Evolutionary conservation across 768 basidiomycete species (phyloP), one percentile per base, ranked within the genome.

Genomic region (Boletus tomentosulus): DNA sequence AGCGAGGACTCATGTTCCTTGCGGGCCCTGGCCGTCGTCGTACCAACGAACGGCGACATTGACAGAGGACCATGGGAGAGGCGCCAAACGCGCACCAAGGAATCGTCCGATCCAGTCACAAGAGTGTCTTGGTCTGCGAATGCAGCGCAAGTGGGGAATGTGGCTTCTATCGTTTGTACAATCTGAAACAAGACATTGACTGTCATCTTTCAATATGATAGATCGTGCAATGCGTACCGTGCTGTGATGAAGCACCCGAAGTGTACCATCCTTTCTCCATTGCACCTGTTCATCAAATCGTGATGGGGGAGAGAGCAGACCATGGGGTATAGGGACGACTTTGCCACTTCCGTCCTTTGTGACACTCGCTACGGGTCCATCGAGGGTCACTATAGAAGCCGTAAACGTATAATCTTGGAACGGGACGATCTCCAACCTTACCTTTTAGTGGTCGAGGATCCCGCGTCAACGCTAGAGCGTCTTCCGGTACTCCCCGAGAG

Each of bases 41-140:
- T 41, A 19, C 68, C 56, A 45, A 54, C 41, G 56, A 63, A 65
- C 25, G 67, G 53, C 43, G 62, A 62, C 9, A 39, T 9, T 15
- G 60, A 42, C 22, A 41, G 42, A 53, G 52, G 45, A 22, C 54
- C 67, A 25, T 79, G 78, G 11, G 69, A 68, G 9, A 88, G 58
- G 56, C 77, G 84, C 94, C 94, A 97, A 28, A 94, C 71, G 4
- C 90, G 83, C n/a, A 97, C 83, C 10, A 85, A 86, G 55, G 86
- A 84, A 63, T 92, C 89, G 41, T 79, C 79, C 13, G 86, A 88
- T 2, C 92, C 92, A 1, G 92, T 94, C 15, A 90, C 82, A 13
- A 97, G 75, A 35, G 80, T 83, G 22, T 77, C 78, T 7, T 78
- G 71, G 65, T 93, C 89, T 1, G 90, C 86, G 62, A 95, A 93